Evolutionary conservation across 1,139 yeast genomes (phyloP).

Genomic region (Geotrichum reessii): DNA sequence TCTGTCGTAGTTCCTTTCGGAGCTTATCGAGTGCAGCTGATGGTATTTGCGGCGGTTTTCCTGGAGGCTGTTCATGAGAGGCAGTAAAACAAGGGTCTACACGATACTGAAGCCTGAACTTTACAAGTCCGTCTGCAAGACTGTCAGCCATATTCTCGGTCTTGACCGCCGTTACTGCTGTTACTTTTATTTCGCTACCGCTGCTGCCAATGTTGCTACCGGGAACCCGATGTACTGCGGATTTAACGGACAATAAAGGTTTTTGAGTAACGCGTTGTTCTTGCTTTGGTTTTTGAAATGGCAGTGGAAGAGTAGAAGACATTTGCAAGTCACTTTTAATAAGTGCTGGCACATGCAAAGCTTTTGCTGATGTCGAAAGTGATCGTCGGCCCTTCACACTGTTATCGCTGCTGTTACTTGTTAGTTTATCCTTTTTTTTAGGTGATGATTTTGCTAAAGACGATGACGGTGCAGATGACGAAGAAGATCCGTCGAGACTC

Average conservation of each 20-base stretch:
- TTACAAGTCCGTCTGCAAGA: constrained; percentile 19
- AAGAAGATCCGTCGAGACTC: background rate
- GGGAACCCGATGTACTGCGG: background rate
- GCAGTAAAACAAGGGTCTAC: background rate
- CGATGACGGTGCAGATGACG: constrained; percentile 1
- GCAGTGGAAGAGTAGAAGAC: background rate
- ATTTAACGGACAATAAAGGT: background rate
- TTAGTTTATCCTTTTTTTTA: background rate
- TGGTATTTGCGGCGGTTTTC: constrained; percentile 17
- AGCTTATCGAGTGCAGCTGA: constrained; percentile 20
- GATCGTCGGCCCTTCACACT: background rate
- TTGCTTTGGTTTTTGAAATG: background rate
- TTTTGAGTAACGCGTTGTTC: background rate
- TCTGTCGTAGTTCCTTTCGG: constrained; percentile 23
- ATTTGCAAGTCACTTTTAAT: background rate
- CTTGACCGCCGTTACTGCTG: background rate
- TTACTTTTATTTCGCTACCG: background rate
- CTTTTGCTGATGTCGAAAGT: background rate
- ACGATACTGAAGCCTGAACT: constrained; percentile 22
- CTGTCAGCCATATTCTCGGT: constrained; percentile 3
- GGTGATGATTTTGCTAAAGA: background rate
- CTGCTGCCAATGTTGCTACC: background rate
- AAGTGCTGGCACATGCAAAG: background rate
- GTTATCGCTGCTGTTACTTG: background rate
- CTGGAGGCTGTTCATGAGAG: background rate